phyloP scores from a whole-genome alignment of 441 rosid species.

The Arabidopsis hybrid region DNA sequence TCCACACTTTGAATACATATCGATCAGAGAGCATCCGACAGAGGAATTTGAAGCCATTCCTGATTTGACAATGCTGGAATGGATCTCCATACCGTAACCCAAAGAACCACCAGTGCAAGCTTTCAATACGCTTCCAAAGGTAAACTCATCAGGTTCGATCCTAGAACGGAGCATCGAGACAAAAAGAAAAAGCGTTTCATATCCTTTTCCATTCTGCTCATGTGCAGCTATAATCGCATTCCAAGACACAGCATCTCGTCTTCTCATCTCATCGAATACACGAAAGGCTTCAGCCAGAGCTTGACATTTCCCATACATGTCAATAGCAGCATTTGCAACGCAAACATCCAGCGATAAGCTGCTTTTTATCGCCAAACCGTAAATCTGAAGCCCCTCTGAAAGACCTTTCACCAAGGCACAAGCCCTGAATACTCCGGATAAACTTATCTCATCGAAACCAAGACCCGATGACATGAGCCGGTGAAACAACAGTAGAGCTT shows the following conservation, averaged over 20 bases:
- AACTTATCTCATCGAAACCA: constrained; percentile 79
- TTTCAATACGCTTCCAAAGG: constrained; percentile 89
- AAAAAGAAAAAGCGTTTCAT: constrained; percentile 63
- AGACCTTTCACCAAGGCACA: constrained; percentile 70
- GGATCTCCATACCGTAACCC: constrained; percentile 74
- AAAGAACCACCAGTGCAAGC: constrained; percentile 69
- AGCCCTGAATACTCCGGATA: constrained; percentile 86
- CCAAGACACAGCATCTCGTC: constrained; percentile 88
- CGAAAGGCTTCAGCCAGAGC: constrained; percentile 71
- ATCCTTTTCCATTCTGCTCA: constrained; percentile 74
- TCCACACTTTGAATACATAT: constrained; percentile 91
- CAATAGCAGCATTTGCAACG: constrained; percentile 84
- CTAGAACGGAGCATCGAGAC: constrained; percentile 67
- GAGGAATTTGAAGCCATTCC: constrained; percentile 69
- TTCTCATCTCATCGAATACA: constrained; percentile 73
- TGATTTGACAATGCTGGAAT: constrained; percentile 70
- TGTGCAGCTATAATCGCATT: constrained; percentile 87
- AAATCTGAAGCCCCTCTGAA: constrained; percentile 77
- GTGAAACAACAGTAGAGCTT: constrained; percentile 68
- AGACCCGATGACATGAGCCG: constrained; percentile 60
- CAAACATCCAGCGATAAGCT: constrained; percentile 54
- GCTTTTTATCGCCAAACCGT: constrained; percentile 71
- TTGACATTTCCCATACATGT: constrained; percentile 94
- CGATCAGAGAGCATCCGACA: constrained; percentile 81
- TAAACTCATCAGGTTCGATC: constrained; percentile 85